Percentiles rank a stretch among this genome's conserved stretches.
Conservation (phyloP, 2,329 filamentous ascomycete species). For the Alternaria sp. region DNA sequence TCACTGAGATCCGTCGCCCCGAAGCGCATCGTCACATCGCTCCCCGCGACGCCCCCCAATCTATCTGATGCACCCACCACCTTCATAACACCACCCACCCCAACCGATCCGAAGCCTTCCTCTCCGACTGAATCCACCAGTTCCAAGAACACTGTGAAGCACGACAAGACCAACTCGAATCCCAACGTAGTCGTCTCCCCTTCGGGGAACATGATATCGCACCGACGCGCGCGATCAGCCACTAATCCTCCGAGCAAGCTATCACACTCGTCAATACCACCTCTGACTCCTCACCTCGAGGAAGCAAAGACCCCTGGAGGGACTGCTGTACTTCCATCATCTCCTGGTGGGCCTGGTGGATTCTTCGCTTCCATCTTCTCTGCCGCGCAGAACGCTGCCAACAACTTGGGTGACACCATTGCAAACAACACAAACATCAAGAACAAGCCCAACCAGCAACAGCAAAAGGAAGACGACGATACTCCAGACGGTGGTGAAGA, state of each 20-base stretch:
- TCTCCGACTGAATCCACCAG: slow-evolving; percentile 41
- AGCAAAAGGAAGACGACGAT: slow-evolving; percentile 33
- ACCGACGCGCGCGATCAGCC: slow-evolving; percentile 67
- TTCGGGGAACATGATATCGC: slow-evolving; percentile 75
- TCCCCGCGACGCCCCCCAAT: slow-evolving; percentile 53
- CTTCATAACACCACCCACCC: slow-evolving; percentile 69
- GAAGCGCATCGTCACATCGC: slow-evolving; percentile 47
- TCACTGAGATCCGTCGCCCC: slow-evolving; percentile 34
- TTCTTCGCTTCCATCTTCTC: slow-evolving; percentile 96
- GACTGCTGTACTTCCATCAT: slow-evolving; percentile 55
- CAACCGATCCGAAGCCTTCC: slow-evolving; percentile 55
- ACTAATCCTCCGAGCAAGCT: slow-evolving; percentile 78
- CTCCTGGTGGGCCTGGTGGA: slow-evolving; percentile 56
- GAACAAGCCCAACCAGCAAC: slow-evolving; percentile 54
- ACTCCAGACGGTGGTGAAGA: slow-evolving; percentile 48
- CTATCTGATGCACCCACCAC: slow-evolving; percentile 58
- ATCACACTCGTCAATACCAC: slow-evolving; percentile 70
- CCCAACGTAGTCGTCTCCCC: slow-evolving; percentile 65
- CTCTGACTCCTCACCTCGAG: slow-evolving; percentile 79
- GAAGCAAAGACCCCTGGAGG: slow-evolving; percentile 66
- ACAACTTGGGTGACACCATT: slow-evolving; percentile 74
- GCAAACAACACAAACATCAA: slow-evolving; percentile 65
- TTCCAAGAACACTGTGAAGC: slow-evolving; percentile 31
- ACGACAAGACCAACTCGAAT: slow-evolving; percentile 47
- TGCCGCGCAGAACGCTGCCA: slow-evolving; percentile 90